A percentile compares a stretch with the other conserved stretches of the same genome.
These are phyloP conservation scores for Microcyclospora tardicrescens DNA, from an alignment of 2,329 filamentous ascomycete species.

Conservation along the genomic window DNA sequence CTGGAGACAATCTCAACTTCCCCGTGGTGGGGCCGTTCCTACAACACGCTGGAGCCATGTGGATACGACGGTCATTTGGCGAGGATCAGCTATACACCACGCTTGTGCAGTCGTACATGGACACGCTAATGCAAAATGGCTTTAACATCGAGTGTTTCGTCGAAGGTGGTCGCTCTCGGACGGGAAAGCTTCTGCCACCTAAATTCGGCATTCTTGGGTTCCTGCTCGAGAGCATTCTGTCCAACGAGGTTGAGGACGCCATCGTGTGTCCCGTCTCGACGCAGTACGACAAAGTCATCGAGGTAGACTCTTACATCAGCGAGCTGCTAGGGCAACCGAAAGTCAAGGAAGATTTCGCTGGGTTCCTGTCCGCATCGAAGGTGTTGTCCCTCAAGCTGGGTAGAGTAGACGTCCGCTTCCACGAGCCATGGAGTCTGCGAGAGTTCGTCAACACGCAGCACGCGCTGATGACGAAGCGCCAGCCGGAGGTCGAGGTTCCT, in stretches of 20 bases:
- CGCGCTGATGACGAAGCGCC: constrained; percentile 28
- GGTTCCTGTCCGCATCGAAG: constrained; percentile 80
- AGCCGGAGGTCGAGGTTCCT: constrained; percentile 21
- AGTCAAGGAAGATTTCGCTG: constrained; percentile 81
- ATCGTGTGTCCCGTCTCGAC: constrained; percentile 93
- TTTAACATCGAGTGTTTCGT: constrained; percentile 98
- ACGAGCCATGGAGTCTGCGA: constrained; percentile 86
- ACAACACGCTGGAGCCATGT: constrained; percentile 94
- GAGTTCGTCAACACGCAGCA: constrained; percentile 71
- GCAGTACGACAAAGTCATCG: constrained; percentile 97
- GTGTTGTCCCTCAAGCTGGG: constrained; percentile 81
- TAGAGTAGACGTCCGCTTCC: constrained; percentile 87
- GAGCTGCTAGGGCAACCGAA: constrained; percentile 91
- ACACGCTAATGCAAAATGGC: constrained; percentile 77
- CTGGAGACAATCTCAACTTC: constrained; percentile 93
- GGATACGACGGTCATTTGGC: constrained; percentile 83
- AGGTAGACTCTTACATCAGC: constrained; percentile 91
- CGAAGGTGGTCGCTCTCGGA: constrained; percentile 83
- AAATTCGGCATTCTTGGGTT: constrained; percentile 95
- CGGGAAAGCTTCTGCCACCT: constrained; percentile 81
- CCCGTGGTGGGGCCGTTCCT: constrained; percentile 79
- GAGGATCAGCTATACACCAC: constrained; percentile 83
- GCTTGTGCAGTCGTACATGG: constrained; percentile 91
- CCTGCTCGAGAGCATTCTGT: constrained; percentile 77
- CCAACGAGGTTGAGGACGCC: constrained; percentile 75